phyloP scores from a whole-genome alignment of 2,329 filamentous ascomycete genomes.

The Cordyceps cicadae region DNA sequence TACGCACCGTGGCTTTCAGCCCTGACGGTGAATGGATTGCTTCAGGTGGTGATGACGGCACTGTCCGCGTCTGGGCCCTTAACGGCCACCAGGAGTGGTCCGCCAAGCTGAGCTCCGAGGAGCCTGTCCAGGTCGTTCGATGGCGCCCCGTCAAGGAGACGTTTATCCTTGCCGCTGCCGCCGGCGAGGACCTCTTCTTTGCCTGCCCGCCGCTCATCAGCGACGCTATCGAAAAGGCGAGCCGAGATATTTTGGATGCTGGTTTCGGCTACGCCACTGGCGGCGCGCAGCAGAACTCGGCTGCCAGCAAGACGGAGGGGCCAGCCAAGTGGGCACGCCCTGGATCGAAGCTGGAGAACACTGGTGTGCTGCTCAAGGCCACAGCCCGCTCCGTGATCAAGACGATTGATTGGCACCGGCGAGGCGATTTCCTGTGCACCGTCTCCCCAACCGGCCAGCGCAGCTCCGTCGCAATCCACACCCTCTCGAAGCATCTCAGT shows the following conservation, averaged over 20 bases:
- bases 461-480: constrained; percentile 86
- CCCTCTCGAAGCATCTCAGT: constrained; percentile 86
- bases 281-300: constrained; percentile 45
- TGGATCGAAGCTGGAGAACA: constrained; percentile 61
- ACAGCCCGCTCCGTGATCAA: constrained; percentile 77
- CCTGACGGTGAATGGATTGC: constrained; percentile 80
- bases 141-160: constrained; percentile 83
- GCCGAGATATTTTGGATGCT: constrained; percentile 68
- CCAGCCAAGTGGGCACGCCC: constrained; percentile 80
- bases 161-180: constrained; percentile 73
- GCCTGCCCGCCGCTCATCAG: constrained; percentile 69
- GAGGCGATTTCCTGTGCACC: constrained; percentile 89
- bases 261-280: constrained; percentile 91
- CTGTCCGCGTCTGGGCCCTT: constrained; percentile 83
- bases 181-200: constrained; percentile 78
- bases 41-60: constrained; percentile 90
- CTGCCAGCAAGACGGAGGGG: constrained; percentile 59
- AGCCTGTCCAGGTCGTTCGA: constrained; percentile 73
- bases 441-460: constrained; percentile 74
- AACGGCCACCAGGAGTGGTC: constrained; percentile 86
- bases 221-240: constrained; percentile 63
- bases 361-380: constrained; percentile 71
- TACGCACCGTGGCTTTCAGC: constrained; percentile 77
- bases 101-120: constrained; percentile 67
- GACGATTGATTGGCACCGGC: constrained; percentile 85